A percentile compares a stretch with the other conserved stretches of the same genome.
These are phyloP conservation scores for Backusella mclennaniae DNA, from an alignment of 192 early-diverging fungal genomes.

Conservation along the genomic window DNA sequence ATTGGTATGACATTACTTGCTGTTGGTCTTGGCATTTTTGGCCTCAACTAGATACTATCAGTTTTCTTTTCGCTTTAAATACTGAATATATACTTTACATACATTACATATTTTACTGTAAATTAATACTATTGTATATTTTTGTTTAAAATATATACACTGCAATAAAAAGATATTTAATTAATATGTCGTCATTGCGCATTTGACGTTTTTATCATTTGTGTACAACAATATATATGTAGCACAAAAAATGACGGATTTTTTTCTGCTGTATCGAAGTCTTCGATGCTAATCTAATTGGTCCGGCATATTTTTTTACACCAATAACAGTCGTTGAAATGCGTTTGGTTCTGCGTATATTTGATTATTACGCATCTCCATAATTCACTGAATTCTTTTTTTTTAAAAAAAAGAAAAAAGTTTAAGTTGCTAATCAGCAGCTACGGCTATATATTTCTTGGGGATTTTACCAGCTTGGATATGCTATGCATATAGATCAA, in stretches of 20 bases:
- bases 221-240: too few relatives aligned
- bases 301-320: background rate
- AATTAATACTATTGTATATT: constrained; percentile 1
- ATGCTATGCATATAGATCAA: too few relatives aligned
- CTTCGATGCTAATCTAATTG: background rate
- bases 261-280: background rate
- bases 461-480: too few relatives aligned
- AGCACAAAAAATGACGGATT: too few relatives aligned
- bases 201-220: background rate
- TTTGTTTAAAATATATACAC: background rate
- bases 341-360: background rate
- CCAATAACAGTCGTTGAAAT: background rate
- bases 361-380: too few relatives aligned
- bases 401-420: too few relatives aligned
- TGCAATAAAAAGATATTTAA: background rate
- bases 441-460: too few relatives aligned
- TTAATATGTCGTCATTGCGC: background rate
- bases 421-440: too few relatives aligned
- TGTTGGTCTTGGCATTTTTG: background rate
- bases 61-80: background rate
- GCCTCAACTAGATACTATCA: background rate
- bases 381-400: too few relatives aligned
- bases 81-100: background rate
- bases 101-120: constrained; percentile 1
- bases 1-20: background rate